Base-by-base conservation (phyloP, 2,329 filamentous ascomycete species). In the Aspergillus udagawae region DNA sequence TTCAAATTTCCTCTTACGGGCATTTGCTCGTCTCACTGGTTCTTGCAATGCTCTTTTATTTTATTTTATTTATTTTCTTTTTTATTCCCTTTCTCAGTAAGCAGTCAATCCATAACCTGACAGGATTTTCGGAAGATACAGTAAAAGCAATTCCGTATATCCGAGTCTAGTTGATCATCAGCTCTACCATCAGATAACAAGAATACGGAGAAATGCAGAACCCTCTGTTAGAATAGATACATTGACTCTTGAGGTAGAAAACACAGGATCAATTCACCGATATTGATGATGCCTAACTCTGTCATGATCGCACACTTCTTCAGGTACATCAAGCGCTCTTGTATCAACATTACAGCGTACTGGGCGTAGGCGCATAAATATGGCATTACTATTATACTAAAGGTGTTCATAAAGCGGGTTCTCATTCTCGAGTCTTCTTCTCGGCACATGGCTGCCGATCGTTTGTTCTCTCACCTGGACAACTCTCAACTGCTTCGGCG, bases 1-100 rank as follows among this genome's bases (percentile, higher is more conserved):
- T 53, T 57, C 44, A 55, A 57, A 61, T 58, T 62, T 57, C 54
- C 49, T 58, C 53, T 53, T 60, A 17, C 42, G 53, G 53, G n/a
- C 28, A 29, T 51, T 54, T 38, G 32, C 14, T 47, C 28, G 25
- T 38, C 44, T 45, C 12, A 5, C 29, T 32, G 29, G 4, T 12
- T 12, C 29, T 14, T 4, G 3, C 28, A 29, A 29, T 29, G 10
- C 52, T 9, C 29, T 51, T 10, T 20, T 27, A 32, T 23, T 32
- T 42, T 42, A 28, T 41, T 44, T 27, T 48, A n/a, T 32, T 51
- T 17, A 29, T 7, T n/a, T 35, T 17, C 20, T 27, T 32, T 42
- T 32, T 51, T 10, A 21, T 7, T 12, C 35, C 12, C 17, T 12
- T 35, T 38, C 25, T 35, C 28, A n/a, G 21, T 8, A 17, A 17